phyloP scores from a whole-genome alignment of 2,329 filamentous ascomycete species.

The Daldinia eschscholtzii region DNA sequence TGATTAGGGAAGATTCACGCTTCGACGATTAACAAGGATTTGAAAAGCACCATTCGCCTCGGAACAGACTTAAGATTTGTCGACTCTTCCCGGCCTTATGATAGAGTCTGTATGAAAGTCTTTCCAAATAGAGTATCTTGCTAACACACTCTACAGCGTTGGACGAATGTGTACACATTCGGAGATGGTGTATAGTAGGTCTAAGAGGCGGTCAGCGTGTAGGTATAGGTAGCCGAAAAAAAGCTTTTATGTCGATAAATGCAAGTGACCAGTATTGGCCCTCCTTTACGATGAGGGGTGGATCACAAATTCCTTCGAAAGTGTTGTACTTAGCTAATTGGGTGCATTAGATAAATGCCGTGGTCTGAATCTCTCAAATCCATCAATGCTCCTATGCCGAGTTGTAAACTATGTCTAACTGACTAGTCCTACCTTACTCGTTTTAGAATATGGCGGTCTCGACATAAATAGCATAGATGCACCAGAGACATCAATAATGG shows the following conservation, averaged over 20 bases:
- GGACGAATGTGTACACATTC: conserved; percentile 57
- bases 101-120: conserved; percentile 54
- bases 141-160: conserved; percentile 47
- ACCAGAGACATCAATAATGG: no score
- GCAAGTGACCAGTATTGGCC: not conserved
- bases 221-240: not conserved
- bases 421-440: no score
- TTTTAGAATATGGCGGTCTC: no score
- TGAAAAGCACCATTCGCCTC: conserved; percentile 64
- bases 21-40: conserved; percentile 67
- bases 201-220: not conserved
- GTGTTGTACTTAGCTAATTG: not conserved
- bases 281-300: not conserved
- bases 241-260: not conserved
- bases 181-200: conserved; percentile 45
- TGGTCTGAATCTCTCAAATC: not conserved
- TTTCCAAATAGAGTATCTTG: not conserved
- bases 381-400: not conserved
- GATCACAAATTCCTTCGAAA: not conserved
- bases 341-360: not conserved
- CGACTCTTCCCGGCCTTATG: conserved; percentile 63
- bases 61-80: conserved; percentile 70
- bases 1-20: conserved; percentile 63
- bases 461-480: no score
- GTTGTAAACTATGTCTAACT: not conserved